Percentiles rank a stretch among this genome's conserved stretches.
Conservation (phyloP, 2,329 filamentous ascomycete species). For the Lecanicillium sp. region DNA sequence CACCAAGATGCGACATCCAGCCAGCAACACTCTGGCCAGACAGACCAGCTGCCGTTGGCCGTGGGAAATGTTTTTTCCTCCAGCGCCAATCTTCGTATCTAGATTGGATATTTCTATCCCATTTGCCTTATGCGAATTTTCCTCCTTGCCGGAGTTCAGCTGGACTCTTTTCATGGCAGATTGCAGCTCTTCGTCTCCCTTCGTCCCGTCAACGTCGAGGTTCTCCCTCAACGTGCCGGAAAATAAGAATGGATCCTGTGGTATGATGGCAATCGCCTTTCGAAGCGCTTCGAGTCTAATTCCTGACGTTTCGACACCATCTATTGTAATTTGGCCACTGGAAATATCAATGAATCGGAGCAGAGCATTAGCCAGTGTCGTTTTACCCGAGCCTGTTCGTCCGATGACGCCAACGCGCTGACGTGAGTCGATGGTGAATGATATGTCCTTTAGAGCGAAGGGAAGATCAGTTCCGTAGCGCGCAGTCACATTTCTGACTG, state of each 20-base stretch:
- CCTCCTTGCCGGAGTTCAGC: not conserved
- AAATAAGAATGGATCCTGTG: constrained; percentile 10
- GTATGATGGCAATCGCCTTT: constrained; percentile 3
- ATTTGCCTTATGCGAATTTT: no score
- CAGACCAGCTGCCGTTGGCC: constrained; percentile 10
- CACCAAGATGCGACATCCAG: constrained; percentile 5
- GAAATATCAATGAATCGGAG: constrained; percentile 4
- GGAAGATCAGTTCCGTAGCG: constrained; percentile 2
- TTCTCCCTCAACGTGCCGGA: constrained; percentile 6
- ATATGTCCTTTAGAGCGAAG: not conserved
- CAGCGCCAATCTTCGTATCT: constrained; percentile 1
- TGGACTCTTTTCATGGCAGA: not conserved
- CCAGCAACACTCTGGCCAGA: constrained; percentile 7
- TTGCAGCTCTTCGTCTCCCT: constrained; percentile 1
- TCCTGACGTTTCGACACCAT: constrained; percentile 3
- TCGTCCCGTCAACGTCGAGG: not conserved
- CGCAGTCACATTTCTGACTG: not conserved
- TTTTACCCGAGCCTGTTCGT: constrained; percentile 9
- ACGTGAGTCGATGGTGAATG: constrained; percentile 1
- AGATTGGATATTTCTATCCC: no score
- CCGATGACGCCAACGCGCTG: constrained; percentile 9
- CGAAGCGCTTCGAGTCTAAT: constrained; percentile 3
- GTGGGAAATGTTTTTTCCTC: constrained; percentile 6
- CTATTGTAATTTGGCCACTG: constrained; percentile 3
- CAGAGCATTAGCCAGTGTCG: constrained; percentile 4